A percentile compares a stretch with the other conserved stretches of the same genome.
These are phyloP conservation scores for Colletotrichum brevisporum DNA, from an alignment of 2,329 filamentous ascomycete genomes.

Conservation along the genomic window DNA sequence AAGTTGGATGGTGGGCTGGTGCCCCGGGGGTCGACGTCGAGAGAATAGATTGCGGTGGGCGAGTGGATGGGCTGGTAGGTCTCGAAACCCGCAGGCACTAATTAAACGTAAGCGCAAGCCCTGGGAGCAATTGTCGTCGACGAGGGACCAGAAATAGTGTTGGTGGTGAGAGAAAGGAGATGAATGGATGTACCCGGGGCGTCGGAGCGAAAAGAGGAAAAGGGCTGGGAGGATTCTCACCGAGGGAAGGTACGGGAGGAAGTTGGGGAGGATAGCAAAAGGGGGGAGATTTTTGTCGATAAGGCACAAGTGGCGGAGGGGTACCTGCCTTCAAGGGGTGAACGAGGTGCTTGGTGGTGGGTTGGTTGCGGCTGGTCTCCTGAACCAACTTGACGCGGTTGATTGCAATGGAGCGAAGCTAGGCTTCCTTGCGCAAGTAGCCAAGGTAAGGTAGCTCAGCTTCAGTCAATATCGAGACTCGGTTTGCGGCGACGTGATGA, in stretches of 20 bases:
- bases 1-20: constrained; percentile 35
- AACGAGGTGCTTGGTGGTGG: neutral
- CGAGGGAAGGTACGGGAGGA: no score
- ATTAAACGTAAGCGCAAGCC: constrained; percentile 30
- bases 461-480: neutral
- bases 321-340: constrained; percentile 19
- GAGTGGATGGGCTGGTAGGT: constrained; percentile 27
- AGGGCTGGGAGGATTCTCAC: constrained; percentile 9
- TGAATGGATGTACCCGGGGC: neutral
- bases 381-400: constrained; percentile 2
- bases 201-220: constrained; percentile 2
- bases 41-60: constrained; percentile 38
- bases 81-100: constrained; percentile 31
- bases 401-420: constrained; percentile 11
- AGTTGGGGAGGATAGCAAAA: neutral
- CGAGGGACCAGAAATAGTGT: neutral
- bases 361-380: constrained; percentile 1
- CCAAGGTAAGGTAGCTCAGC: neutral
- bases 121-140: constrained; percentile 11
- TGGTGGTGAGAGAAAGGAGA: neutral
- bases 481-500: constrained; percentile 15
- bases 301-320: constrained; percentile 20
- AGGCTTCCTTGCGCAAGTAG: constrained; percentile 24
- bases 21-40: constrained; percentile 30
- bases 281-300: constrained; percentile 19